Percentiles rank a stretch among this genome's conserved stretches.
Evolutionary conservation across 1,284 basidiomycete genomes (phyloP).

Genomic region (Boletellus deceptivus): DNA sequence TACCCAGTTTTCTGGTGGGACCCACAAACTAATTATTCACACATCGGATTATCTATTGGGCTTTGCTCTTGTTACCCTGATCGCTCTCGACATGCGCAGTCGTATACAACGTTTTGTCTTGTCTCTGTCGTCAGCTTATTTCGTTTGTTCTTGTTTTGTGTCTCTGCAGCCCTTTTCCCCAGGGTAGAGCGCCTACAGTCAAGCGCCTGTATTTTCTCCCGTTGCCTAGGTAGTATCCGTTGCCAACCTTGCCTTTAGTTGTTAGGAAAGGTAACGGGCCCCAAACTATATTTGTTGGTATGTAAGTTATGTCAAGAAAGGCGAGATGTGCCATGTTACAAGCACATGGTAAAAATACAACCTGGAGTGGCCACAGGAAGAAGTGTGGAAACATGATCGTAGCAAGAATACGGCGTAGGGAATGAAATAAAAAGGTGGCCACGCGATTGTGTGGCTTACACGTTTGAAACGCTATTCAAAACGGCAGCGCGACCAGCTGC

Average conservation of each 20-base stretch:
- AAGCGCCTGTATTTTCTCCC: constrained; percentile 11
- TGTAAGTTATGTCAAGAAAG: constrained; percentile 11
- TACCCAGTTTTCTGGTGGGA: constrained; percentile 17
- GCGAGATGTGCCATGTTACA: neutral
- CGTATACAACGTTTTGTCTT: constrained; percentile 36
- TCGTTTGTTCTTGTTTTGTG: constrained; percentile 34
- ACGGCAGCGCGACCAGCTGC: constrained; percentile 51
- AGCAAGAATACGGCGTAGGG: neutral
- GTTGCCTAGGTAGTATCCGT: constrained; percentile 4
- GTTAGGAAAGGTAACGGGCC: neutral
- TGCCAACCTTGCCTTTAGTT: constrained; percentile 4
- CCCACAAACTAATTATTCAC: constrained; percentile 30
- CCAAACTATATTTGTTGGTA: constrained; percentile 12
- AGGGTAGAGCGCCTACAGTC: constrained; percentile 11
- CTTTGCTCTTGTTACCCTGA: constrained; percentile 36
- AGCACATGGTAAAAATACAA: constrained; percentile 16
- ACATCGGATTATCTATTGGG: constrained; percentile 36
- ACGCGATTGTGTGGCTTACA: constrained; percentile 29
- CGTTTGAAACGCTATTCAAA: constrained; percentile 48
- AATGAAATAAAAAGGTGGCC: neutral
- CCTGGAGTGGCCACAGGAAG: constrained; percentile 4
- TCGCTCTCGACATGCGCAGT: constrained; percentile 39
- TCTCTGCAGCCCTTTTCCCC: constrained; percentile 6
- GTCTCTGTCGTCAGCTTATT: constrained; percentile 30
- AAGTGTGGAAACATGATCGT: neutral